Evolutionary conservation across 306 rosid genomes (phyloP), one percentile per base, ranked within the genome.

Genomic region (Vicia villosa): DNA sequence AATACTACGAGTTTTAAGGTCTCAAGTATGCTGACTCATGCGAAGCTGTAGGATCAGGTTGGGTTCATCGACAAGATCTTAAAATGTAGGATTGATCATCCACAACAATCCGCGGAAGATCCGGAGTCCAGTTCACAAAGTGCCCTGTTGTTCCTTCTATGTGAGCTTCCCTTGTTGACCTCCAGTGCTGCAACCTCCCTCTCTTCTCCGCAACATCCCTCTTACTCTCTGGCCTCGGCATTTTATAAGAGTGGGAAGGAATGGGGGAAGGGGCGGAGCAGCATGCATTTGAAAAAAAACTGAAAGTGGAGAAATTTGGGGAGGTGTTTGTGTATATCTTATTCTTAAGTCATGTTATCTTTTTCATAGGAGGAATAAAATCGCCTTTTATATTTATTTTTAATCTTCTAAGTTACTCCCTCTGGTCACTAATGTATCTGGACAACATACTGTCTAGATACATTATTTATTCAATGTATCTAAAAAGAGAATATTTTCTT

Each of bases 281-380:
- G 16, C 28, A 61, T 61, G 67, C 6, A 10, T 19, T 61, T 37
- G 28, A 10, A 34, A 60, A 60, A 60, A 60, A 60, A 34, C 46
- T 16, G 22, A 36, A 58, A 34, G 15, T 34, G 66, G 19, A 12
- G 26, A 59, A 16, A 10, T 14, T 17, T 60, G 66, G 65, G 45
- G 45, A 34, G 66, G 26, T n/a, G 0, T 10, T 17, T 17, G 26
- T 36, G 47, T 17, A 17, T n/a, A n/a, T n/a, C n/a, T n/a, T n/a
- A n/a, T n/a, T 36, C 30, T 4, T 4, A 16, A 5, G 4, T 24
- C 7, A 16, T 17, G 37, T 55, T 24, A 14, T 55, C 19, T 13
- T 55, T 24, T 22, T 22, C 4, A 13, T 43, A 43, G 42, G 13
- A 9, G 42, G 42, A 38, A 11, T 20, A 17, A 52, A 52, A 52